Base-by-base conservation (phyloP, 2,329 filamentous ascomycete genomes). In the Alternaria metachromatica region DNA sequence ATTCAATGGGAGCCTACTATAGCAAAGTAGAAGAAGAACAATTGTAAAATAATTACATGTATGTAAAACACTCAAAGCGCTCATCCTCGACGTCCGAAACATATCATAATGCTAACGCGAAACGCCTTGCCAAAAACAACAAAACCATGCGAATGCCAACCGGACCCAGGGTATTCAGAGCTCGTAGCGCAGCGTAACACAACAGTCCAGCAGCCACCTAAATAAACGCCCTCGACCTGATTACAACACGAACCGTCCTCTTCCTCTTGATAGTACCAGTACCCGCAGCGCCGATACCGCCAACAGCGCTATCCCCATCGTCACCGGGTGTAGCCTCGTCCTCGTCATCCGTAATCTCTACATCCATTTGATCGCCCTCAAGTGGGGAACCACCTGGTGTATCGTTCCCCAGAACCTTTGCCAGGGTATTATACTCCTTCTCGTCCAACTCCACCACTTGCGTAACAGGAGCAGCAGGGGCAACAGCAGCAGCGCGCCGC, bases 221-320 rank as follows among this genome's bases (percentile, higher is more conserved):
- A 63, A 78, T 66, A 65, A 78, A 78, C 71, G 76, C 76, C 75
- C 76, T 71, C 12, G 73, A 76, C 68, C 75, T 46, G n/a, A 78
- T 78, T 55, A 78, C 63, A 43, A 77, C 70, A 55, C 75, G 64
- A 41, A 78, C 72, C 60, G 75, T 77, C 57, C 72, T 64, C 59
- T 70, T 76, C 62, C 76, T 62, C 62, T 70, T 74, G 5, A 77
- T 20, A 41, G 37, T 41, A 18, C 37, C 37, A 41, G 37, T 41
- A 41, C 37, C 15, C 37, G 37, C 15, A 41, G 37, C 37, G 37
- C 15, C 37, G 9, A 41, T 11, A 15, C 69, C 74, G 58, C 68
- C 66, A 6, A 60, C 66, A 20, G 58, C 63, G 12, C 57, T 64
- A 45, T 60, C 64, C 12, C 58, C 65, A 28, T 67, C 62, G 44